These are phyloP conservation scores for Prunella vulgaris DNA, from an alignment of 257 asterid species.

Conservation along the genomic window DNA sequence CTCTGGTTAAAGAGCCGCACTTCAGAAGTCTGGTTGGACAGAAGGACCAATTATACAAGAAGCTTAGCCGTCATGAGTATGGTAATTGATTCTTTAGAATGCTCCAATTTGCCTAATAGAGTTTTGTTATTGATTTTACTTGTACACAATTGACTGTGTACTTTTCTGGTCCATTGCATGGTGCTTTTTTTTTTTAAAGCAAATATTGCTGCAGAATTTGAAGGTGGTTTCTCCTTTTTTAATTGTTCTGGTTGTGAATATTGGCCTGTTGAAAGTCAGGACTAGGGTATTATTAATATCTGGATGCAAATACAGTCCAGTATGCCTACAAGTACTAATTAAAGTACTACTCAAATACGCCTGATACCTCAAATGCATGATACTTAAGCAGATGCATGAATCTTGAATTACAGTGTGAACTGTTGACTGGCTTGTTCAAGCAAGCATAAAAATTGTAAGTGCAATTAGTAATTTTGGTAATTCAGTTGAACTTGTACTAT, in stretches of 20 bases:
- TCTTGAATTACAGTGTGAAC: background rate
- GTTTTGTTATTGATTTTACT: constrained; percentile 5
- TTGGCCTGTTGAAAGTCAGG: background rate
- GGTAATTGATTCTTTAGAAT: constrained; percentile 43
- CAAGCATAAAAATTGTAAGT: background rate
- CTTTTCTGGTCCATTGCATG: background rate
- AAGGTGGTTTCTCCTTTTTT: background rate
- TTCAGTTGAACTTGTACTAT: background rate
- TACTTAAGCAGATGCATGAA: background rate
- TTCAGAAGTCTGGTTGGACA: constrained; percentile 94
- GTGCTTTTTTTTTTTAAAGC: background rate
- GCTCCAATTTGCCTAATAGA: constrained; percentile 7
- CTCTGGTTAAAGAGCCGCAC: constrained; percentile 99
- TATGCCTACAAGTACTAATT: background rate
- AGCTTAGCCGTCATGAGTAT: constrained; percentile 99
- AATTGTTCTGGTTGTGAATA: background rate
- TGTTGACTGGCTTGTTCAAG: background rate
- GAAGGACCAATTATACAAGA: constrained; percentile 97
- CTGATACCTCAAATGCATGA: background rate
- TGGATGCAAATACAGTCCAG: background rate
- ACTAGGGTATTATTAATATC: background rate
- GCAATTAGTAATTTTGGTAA: background rate
- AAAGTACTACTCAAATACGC: background rate
- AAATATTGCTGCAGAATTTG: background rate
- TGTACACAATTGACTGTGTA: background rate